Evolutionary conservation across 192 early-diverging fungal species (phyloP).

Genomic region (Spinellus fusiger): DNA sequence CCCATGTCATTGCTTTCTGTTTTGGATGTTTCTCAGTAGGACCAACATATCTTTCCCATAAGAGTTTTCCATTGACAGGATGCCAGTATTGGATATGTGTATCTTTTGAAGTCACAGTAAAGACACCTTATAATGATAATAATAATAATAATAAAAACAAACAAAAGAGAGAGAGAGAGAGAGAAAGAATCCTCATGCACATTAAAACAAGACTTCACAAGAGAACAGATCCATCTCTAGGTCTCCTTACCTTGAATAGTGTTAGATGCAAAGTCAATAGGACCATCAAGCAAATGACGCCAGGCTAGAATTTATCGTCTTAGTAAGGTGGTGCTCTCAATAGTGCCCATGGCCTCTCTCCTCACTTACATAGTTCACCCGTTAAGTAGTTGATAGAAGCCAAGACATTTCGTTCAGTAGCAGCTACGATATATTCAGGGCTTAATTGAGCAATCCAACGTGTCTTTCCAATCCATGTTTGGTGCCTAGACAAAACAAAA

Average conservation of each 20-base stretch:
- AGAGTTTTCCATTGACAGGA: slow-evolving; percentile 26
- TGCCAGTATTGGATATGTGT: slow-evolving; percentile 30
- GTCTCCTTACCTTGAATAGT: too few species aligned
- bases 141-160: too few species aligned
- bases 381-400: slow-evolving; percentile 60
- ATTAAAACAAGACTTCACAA: too few species aligned
- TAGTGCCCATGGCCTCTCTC: background rate
- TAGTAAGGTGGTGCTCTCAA: too few species aligned
- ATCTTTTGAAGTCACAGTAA: slow-evolving; percentile 21
- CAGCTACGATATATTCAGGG: slow-evolving; percentile 41
- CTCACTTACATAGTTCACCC: slow-evolving; percentile 11
- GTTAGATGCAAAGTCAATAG: too few species aligned
- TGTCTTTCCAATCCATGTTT: slow-evolving; percentile 48
- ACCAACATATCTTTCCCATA: slow-evolving; percentile 22
- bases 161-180: too few species aligned
- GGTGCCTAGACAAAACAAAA: too few species aligned
- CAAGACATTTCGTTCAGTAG: slow-evolving; percentile 71
- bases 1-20: background rate
- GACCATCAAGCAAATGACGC: too few species aligned
- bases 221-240: too few species aligned
- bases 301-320: too few species aligned
- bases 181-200: too few species aligned
- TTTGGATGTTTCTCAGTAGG: background rate
- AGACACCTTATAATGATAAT: slow-evolving; percentile 17
- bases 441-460: slow-evolving; percentile 26